phyloP scores from a whole-genome alignment of 2,329 filamentous ascomycete genomes.

The Chaetomium olivaceum region DNA sequence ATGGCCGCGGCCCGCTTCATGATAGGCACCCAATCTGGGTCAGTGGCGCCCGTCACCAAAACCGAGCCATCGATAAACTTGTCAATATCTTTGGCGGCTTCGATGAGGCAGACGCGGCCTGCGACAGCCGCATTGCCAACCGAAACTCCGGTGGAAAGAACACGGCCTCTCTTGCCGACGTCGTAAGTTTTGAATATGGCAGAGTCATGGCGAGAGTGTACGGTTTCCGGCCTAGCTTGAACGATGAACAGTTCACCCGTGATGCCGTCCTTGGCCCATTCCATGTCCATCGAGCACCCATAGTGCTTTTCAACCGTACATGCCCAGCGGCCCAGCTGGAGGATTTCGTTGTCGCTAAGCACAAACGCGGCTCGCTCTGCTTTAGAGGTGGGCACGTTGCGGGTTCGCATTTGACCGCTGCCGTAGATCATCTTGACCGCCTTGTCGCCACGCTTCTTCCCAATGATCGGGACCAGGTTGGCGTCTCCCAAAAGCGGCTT shows the following conservation, averaged over 20 bases:
- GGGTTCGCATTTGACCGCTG: constrained; percentile 35
- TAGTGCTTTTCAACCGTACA: constrained; percentile 42
- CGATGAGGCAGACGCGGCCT: constrained; percentile 39
- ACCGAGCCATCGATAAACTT: constrained; percentile 41
- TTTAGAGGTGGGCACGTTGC: constrained; percentile 42
- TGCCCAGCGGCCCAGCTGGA: constrained; percentile 41
- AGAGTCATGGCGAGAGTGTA: constrained; percentile 39
- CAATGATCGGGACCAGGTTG: constrained; percentile 37
- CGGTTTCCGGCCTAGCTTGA: constrained; percentile 42
- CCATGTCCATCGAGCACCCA: constrained; percentile 42
- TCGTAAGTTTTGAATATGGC: constrained; percentile 40
- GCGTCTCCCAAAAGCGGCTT: constrained; percentile 38
- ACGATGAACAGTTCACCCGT: constrained; percentile 40
- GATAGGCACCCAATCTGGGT: constrained; percentile 43
- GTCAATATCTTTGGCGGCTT: constrained; percentile 36
- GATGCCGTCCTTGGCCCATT: constrained; percentile 42
- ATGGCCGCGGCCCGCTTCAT: constrained; percentile 43
- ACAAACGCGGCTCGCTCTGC: constrained; percentile 39
- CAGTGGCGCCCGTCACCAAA: constrained; percentile 40
- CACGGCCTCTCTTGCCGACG: constrained; percentile 35
- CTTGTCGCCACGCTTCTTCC: constrained; percentile 41
- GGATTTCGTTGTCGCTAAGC: constrained; percentile 39
- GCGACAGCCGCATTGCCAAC: constrained; percentile 40
- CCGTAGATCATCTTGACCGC: constrained; percentile 41
- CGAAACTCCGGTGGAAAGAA: constrained; percentile 37